Conservation (phyloP, 768 basidiomycete genomes). For the Termitomyces sp. region DNA sequence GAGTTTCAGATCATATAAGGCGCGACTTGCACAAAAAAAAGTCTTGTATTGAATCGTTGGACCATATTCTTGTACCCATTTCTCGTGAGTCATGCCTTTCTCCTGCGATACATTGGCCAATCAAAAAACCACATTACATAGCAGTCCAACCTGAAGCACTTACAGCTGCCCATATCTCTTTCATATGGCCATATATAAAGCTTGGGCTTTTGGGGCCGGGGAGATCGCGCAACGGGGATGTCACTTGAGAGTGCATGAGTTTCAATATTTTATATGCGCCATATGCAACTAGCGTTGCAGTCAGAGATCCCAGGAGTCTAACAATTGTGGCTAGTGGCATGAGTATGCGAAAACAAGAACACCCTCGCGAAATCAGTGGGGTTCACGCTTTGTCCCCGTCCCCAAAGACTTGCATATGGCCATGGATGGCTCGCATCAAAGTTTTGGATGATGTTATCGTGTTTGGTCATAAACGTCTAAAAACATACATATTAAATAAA, state of each 20-base stretch:
- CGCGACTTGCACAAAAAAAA: conserved; percentile 40
- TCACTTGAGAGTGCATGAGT: conserved; percentile 29
- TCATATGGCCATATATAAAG: conserved; percentile 47
- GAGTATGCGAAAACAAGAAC: background rate
- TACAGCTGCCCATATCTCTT: conserved; percentile 40
- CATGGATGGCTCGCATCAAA: background rate
- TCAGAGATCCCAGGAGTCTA: conserved; percentile 14
- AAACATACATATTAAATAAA: no score
- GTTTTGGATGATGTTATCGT: background rate
- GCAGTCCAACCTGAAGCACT: conserved; percentile 1
- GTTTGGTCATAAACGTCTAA: background rate
- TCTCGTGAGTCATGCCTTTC: conserved; percentile 22
- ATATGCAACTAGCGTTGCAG: conserved; percentile 22
- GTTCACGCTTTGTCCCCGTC: background rate
- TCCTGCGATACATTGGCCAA: conserved; percentile 23
- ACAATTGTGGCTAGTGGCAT: conserved; percentile 4
- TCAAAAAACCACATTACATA: background rate
- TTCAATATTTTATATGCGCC: conserved; percentile 30
- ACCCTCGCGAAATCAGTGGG: background rate
- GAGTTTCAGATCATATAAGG: background rate
- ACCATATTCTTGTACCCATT: conserved; percentile 17
- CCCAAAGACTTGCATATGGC: background rate
- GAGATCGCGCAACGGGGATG: conserved; percentile 43
- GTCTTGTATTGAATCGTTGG: conserved; percentile 14
- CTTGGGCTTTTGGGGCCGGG: conserved; percentile 47